Base-by-base conservation (phyloP, 2,329 filamentous ascomycete species). In the Tolypocladium tropicale region DNA sequence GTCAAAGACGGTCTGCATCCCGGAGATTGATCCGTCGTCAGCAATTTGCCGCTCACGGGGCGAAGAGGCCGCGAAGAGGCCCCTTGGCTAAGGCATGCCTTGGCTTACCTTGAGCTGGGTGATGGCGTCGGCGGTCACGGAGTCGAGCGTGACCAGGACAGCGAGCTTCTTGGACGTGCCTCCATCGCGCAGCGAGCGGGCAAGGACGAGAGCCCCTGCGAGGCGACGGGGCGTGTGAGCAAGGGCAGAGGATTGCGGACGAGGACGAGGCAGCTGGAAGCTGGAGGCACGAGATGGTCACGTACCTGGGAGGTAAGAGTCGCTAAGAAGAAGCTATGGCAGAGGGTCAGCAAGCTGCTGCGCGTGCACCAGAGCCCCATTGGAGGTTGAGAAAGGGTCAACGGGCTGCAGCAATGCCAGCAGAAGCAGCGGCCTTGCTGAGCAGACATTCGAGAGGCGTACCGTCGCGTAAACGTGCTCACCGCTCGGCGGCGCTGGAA, bases 161-260 rank as follows among this genome's bases (percentile, higher is more conserved):
- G 87, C 91, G 64, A 99, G 79, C 76, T 90, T 93, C 76, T 90
- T 94, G 62, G 78, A 84, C 39, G 92, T 90, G 56, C 90, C 90
- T 65, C 85, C 87, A 85, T 99, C 94, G 72, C 90, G 88, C 56
- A 99, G 78, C 36, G 94, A 97, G 76, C 97, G 92, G 59, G 91
- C 92, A 61, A 99, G 84, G 51, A 99, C 92, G 64, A 94, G 84
- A 58, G 92, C 93, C 71, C 94, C 93, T 95, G 63, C 32, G 30
- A 23, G 16, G 14, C n/a, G 51, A 21, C 49, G 53, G 37, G 53
- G 37, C 46, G 30, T 63, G 46, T 60, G n/a, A n/a, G n/a, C 53
- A 58, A 46, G 21, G 23, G 9, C 14, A 41, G 23, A 16, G 25
- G 14, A 21, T 41, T 41, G 16, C 2, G 36, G n/a, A n/a, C n/a